Evolutionary conservation across 1,139 yeast species (phyloP).

Genomic region (Debaryomycetaceae sp.): DNA sequence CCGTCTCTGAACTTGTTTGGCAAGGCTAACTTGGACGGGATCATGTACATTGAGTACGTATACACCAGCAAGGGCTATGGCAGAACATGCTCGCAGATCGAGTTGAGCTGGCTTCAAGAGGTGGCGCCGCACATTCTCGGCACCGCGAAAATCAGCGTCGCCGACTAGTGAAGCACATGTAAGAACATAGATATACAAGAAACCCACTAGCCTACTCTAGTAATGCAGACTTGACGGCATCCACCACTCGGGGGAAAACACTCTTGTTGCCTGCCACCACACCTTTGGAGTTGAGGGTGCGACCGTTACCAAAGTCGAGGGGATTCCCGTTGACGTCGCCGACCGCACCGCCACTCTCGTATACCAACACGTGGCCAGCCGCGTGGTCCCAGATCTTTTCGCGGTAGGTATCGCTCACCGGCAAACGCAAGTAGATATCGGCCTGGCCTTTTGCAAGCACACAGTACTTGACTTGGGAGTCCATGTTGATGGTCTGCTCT

Average conservation of each 20-base stretch:
- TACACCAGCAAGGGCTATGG: constrained; percentile 92
- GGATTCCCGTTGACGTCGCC: constrained; percentile 67
- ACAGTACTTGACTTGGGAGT: constrained; percentile 94
- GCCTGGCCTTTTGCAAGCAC: constrained; percentile 86
- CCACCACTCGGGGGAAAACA: constrained; percentile 52
- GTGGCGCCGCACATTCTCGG: constrained; percentile 63
- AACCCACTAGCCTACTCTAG: not conserved
- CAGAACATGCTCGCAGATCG: constrained; percentile 74
- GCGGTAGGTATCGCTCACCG: constrained; percentile 61
- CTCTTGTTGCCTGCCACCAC: constrained; percentile 76
- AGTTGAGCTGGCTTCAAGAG: constrained; percentile 79
- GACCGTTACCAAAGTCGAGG: constrained; percentile 80
- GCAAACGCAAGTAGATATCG: constrained; percentile 81
- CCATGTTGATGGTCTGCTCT: constrained; percentile 56
- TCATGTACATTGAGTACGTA: constrained; percentile 91
- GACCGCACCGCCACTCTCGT: constrained; percentile 87
- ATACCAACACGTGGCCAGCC: constrained; percentile 78
- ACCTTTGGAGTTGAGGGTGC: constrained; percentile 74
- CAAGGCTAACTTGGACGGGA: constrained; percentile 62
- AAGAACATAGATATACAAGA: not conserved
- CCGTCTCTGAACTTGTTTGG: constrained; percentile 90
- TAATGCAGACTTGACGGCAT: constrained; percentile 32
- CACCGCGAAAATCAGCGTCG: constrained; percentile 21
- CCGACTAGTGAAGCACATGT: constrained; percentile 8
- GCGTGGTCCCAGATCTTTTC: constrained; percentile 99